phyloP scores from a whole-genome alignment of 345 rosid genomes.

The Sonneratia caseolaris region DNA sequence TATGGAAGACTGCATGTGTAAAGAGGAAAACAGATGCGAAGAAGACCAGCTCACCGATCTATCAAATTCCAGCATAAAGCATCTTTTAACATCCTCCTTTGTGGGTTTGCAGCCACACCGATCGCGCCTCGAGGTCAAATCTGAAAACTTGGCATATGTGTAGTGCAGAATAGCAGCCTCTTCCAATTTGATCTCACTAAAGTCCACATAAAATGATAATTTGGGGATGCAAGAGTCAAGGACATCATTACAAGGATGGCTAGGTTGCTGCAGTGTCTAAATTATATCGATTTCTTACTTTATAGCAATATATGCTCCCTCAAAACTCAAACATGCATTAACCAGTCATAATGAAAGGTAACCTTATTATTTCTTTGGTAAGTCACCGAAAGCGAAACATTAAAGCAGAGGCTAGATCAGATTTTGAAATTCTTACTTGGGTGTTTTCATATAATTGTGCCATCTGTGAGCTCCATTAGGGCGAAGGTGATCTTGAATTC shows the following conservation, averaged over 20 bases:
- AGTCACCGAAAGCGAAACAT: background rate
- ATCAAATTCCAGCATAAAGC: slow-evolving; percentile 96
- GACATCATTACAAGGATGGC: background rate
- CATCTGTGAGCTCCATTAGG: slow-evolving; percentile 99
- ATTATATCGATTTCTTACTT: background rate
- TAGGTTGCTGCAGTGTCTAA: background rate
- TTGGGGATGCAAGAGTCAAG: background rate
- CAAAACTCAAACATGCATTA: background rate
- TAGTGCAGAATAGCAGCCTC: slow-evolving; percentile 95
- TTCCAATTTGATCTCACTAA: slow-evolving; percentile 79
- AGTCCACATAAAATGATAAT: background rate
- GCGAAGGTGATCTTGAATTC: slow-evolving; percentile 80
- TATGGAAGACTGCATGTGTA: background rate
- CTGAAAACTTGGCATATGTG: slow-evolving; percentile 87
- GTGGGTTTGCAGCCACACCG: slow-evolving; percentile 99
- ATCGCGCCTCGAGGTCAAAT: slow-evolving; percentile 85
- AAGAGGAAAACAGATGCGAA: slow-evolving; percentile 1
- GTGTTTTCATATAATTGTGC: slow-evolving; percentile 92
- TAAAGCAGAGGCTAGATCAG: background rate
- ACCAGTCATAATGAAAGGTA: background rate
- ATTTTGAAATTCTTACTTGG: slow-evolving; percentile 40
- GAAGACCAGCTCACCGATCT: slow-evolving; percentile 59
- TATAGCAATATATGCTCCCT: background rate
- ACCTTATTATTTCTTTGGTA: background rate
- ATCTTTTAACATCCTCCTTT: slow-evolving; percentile 90